Evolutionary conservation across 495 filamentous ascomycete species (phyloP), one percentile per base, ranked within the genome.

Genomic region (Tetracladium setigerum): DNA sequence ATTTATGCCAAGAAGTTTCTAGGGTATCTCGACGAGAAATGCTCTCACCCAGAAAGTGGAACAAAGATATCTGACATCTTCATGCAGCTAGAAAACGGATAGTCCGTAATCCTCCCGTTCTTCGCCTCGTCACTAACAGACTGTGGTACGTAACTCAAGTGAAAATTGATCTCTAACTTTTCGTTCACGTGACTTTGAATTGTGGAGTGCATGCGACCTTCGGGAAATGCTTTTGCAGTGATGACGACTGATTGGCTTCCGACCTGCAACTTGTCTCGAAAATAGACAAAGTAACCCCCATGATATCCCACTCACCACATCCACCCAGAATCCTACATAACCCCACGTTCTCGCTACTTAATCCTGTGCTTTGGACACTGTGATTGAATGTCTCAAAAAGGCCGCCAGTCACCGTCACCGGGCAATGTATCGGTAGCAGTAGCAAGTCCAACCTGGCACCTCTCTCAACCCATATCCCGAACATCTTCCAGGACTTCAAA

Each of bases 321-420:
- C 19, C 14, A 24, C 10, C 46, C n/a, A n/a, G 16, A 42, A 18
- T 31, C 30, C 33, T 13, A 16, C 31, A n/a, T 6, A 48, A 19
- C 35, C 44, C 43, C 36, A 38, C 22, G 22, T 7, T 27, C 22
- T 27, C 22, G 22, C 22, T 27, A 27, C 22, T 27, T 27, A 27
- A 27, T 27, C 22, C 22, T 27, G 22, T 27, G 22, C 22, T 27
- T 7, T 27, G 3, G 22, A 27, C 22, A 27, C 22, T 27, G 22
- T 27, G 22, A 27, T 27, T 48, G 41, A 36, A 59, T 59, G 56
- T 59, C 56, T 59, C 52, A 54, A 34, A 36, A 42, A 45, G 27
- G 47, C 52, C 55, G 54, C 30, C 55, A 15, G 46, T 39, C 44
- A 24, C 44, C 39, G 6, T 14, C 34, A 15, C 34, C n/a, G 5